Evolutionary conservation across 1,284 basidiomycete genomes (phyloP).

Genomic region (Vanrija sp.): DNA sequence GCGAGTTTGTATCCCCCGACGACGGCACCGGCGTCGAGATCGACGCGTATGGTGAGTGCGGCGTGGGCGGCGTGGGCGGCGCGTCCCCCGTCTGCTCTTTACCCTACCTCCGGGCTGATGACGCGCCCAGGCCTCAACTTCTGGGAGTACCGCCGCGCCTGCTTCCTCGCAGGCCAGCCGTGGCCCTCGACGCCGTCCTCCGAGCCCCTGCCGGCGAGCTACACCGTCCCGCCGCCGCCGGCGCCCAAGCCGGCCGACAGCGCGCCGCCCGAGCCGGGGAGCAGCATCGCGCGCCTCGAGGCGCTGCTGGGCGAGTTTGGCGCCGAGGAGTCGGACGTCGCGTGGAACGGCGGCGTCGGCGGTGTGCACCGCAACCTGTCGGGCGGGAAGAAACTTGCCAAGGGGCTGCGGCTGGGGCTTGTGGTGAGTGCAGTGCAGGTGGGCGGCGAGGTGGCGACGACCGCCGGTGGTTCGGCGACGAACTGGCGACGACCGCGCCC

Average conservation of each 20-base stretch:
- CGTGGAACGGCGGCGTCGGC: slow-evolving; percentile 40
- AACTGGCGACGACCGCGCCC: not conserved
- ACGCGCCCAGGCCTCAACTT: slow-evolving; percentile 33
- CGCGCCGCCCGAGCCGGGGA: not conserved
- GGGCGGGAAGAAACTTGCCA: slow-evolving; percentile 31
- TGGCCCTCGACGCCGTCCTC: slow-evolving; percentile 7
- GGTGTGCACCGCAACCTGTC: slow-evolving; percentile 31
- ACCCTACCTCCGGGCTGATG: no score
- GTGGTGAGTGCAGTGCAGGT: slow-evolving; percentile 30
- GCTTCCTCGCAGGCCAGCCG: slow-evolving; percentile 38
- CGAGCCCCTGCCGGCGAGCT: slow-evolving; percentile 12
- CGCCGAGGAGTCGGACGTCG: slow-evolving; percentile 30
- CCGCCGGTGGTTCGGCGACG: no score
- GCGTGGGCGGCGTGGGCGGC: no score
- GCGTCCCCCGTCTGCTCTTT: no score
- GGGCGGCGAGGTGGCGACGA: no score
- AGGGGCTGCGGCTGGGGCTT: slow-evolving; percentile 35
- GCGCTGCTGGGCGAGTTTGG: slow-evolving; percentile 29
- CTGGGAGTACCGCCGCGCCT: slow-evolving; percentile 40
- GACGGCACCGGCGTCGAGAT: no score
- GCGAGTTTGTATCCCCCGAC: no score
- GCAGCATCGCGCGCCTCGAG: slow-evolving; percentile 30
- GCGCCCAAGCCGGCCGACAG: slow-evolving; percentile 11
- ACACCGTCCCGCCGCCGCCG: slow-evolving; percentile 19
- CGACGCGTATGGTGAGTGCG: no score